A percentile compares a stretch with the other conserved stretches of the same genome.
phyloP scores from a whole-genome alignment of 2,329 filamentous ascomycete species.

The Westerdykella sp. region DNA sequence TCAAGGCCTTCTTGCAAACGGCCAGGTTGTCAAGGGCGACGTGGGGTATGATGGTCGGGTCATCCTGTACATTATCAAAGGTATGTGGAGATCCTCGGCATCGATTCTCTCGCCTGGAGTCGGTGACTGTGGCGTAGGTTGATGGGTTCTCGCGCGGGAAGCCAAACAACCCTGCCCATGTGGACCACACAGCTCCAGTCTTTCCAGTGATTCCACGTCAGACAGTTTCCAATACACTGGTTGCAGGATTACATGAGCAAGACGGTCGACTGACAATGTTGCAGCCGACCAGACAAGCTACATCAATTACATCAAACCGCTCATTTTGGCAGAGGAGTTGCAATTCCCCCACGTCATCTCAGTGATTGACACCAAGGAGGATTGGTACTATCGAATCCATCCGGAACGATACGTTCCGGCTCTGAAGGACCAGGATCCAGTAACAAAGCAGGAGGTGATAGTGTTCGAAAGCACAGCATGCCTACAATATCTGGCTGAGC shows the following conservation, averaged over 20 bases:
- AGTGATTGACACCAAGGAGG: conserved; percentile 29
- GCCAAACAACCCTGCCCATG: no score
- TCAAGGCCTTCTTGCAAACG: not conserved
- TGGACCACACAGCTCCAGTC: no score
- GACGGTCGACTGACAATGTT: no score
- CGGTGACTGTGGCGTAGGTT: no score
- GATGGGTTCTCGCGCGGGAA: no score
- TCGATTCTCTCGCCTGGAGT: no score
- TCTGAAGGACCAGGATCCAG: conserved; percentile 27
- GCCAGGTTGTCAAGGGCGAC: conserved; percentile 2
- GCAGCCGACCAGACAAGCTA: conserved; percentile 32
- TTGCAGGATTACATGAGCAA: no score
- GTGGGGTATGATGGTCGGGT: conserved; percentile 16
- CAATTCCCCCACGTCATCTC: conserved; percentile 26
- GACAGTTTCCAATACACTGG: no score
- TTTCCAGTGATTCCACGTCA: no score
- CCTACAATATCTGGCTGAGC: conserved; percentile 33
- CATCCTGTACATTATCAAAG: conserved; percentile 26
- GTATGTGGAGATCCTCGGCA: conserved; percentile 2
- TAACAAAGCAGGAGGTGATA: conserved; percentile 20
- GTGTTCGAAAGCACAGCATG: conserved; percentile 39
- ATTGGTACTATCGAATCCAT: conserved; percentile 33
- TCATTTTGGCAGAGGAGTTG: conserved; percentile 36
- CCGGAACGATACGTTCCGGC: conserved; percentile 35
- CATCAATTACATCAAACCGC: conserved; percentile 39